These are phyloP conservation scores for Kodamaea leandrae DNA, from an alignment of 805 yeast genomes.

Conservation along the genomic window DNA sequence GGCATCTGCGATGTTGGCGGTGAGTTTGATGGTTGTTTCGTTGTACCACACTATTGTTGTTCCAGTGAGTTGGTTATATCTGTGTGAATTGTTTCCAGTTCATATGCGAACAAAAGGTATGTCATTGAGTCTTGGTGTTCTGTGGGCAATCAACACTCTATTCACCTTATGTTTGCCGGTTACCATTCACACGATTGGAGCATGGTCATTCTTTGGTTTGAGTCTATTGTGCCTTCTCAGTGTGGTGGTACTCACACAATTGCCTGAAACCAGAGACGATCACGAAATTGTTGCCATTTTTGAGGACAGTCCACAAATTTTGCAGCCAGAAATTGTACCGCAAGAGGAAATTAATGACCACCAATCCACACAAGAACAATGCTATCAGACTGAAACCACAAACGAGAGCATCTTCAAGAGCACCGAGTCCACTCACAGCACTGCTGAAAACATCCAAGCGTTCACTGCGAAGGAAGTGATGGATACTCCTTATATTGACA, in stretches of 20 bases:
- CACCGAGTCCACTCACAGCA: background rate
- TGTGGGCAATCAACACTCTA: slow-evolving; percentile 42
- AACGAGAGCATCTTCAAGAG: background rate
- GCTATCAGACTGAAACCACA: too few relatives aligned
- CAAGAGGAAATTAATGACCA: background rate
- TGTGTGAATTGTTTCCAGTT: slow-evolving; percentile 48
- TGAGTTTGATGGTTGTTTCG: slow-evolving; percentile 45
- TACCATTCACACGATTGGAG: slow-evolving; percentile 31
- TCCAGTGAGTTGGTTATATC: slow-evolving; percentile 49
- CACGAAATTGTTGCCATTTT: too few relatives aligned
- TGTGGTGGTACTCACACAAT: slow-evolving; percentile 25
- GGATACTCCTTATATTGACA: too few relatives aligned
- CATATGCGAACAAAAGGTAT: slow-evolving; percentile 47
- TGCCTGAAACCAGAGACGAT: slow-evolving; percentile 46
- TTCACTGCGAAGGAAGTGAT: background rate
- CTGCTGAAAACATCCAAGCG: background rate
- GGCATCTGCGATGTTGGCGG: slow-evolving; percentile 44
- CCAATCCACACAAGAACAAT: background rate
- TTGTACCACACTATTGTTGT: slow-evolving; percentile 46
- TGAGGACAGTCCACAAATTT: slow-evolving; percentile 24
- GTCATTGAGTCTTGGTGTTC: slow-evolving; percentile 44
- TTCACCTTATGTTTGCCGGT: slow-evolving; percentile 42
- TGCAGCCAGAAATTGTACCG: background rate
- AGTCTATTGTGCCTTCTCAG: slow-evolving; percentile 34
- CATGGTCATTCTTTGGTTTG: slow-evolving; percentile 41